These are phyloP conservation scores for Eragrostis curvula DNA, from an alignment of 176 grass and related monocot species.

Conservation along the genomic window DNA sequence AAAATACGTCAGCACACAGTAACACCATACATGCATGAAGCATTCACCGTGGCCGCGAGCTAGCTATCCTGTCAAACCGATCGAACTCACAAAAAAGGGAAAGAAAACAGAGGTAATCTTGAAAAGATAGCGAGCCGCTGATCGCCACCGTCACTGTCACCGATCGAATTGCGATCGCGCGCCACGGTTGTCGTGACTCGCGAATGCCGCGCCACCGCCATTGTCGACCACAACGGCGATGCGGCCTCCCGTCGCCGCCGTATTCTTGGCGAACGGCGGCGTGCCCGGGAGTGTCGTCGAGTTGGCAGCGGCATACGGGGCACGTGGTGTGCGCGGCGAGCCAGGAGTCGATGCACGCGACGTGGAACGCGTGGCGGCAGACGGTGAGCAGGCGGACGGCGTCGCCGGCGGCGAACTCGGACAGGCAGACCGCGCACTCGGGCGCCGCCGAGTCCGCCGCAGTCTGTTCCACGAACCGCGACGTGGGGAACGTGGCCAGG, in stretches of 20 bases:
- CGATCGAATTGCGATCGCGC: conserved; percentile 1
- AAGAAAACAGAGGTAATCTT: neutral
- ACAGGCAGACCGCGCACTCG: conserved; percentile 74
- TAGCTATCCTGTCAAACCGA: too few species aligned
- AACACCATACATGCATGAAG: too few species aligned
- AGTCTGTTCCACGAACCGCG: neutral
- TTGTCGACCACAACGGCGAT: neutral
- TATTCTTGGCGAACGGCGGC: neutral
- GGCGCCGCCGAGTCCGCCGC: neutral
- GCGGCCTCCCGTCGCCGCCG: neutral
- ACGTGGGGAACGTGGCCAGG: conserved; percentile 54
- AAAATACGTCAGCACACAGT: too few species aligned
- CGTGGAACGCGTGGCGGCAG: conserved; percentile 72
- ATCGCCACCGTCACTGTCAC: neutral
- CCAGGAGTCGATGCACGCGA: conserved; percentile 69
- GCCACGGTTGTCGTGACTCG: conserved; percentile 4
- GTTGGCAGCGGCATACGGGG: conserved; percentile 61
- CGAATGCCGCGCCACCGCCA: neutral
- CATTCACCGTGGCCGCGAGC: too few species aligned
- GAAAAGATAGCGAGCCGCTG: neutral
- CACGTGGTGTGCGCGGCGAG: conserved; percentile 59
- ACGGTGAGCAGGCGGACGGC: conserved; percentile 60
- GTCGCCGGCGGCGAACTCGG: conserved; percentile 53
- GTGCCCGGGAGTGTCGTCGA: neutral
- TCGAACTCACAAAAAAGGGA: neutral